These are phyloP conservation scores for Rubia peregrina DNA, from an alignment of 305 asterid genomes.

Conservation along the genomic window DNA sequence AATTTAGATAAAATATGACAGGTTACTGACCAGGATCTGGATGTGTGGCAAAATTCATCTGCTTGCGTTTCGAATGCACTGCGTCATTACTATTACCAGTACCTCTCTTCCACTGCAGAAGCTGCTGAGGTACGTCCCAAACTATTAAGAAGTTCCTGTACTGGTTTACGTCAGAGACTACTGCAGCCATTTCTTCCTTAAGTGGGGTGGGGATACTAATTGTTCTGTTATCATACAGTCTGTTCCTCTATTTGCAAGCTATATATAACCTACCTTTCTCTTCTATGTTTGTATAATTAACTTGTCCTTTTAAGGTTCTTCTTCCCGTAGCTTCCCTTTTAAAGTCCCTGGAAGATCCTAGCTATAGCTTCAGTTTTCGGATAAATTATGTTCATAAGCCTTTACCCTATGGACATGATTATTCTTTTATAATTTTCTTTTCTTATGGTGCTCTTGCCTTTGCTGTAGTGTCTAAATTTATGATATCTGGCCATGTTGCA, in stretches of 20 bases:
- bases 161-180: neutral
- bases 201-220: neutral
- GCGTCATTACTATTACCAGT: conserved; percentile 91
- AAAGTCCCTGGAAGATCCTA: neutral
- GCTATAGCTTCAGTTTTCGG: neutral
- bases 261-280: neutral
- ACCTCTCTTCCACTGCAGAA: conserved; percentile 78
- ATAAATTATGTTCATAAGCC: neutral
- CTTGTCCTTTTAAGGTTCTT: neutral
- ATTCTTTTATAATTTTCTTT: neutral
- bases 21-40: conserved; percentile 90
- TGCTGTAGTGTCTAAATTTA: conserved; percentile 2
- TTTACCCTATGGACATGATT: neutral
- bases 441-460: neutral
- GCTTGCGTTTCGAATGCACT: conserved; percentile 88
- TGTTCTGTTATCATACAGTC: neutral
- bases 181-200: neutral
- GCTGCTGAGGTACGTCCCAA: conserved; percentile 75
- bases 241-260: neutral
- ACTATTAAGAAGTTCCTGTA: neutral
- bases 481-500: conserved; percentile 29
- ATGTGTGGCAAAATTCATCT: conserved; percentile 72
- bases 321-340: neutral
- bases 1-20: conserved; percentile 25
- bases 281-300: conserved; percentile 2